Base-by-base conservation (phyloP, 228 moss, liverwort and hornwort genomes). In the Sphagnum magellanicum region DNA sequence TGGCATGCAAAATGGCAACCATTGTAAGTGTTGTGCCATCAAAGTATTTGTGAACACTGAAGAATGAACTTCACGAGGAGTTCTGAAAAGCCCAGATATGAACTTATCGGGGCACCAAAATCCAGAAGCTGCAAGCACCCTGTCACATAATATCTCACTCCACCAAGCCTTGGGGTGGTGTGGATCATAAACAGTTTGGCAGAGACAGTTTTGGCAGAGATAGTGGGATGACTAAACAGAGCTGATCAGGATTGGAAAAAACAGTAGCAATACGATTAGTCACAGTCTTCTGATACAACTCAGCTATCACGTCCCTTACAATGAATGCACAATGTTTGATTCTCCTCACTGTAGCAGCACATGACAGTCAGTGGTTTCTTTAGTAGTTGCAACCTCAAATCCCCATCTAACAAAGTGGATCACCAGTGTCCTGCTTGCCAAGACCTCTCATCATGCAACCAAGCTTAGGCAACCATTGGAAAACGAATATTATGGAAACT, bases 281-380 rank as follows among this genome's bases (percentile, higher is more conserved):
- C 62, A 98, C 94, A 8, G 93, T 93, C 81, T 84, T 98, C 75
- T 92, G 92, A 70, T 93, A 98, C 11, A 98, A 73, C 81, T 98
- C 91, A 60, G 89, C 81, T 81, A n/a, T 98, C 98, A 65, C 98
- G 85, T 46, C 92, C 89, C 72, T 82, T 90, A 67, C 98, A 98
- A 57, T 98, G 94, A 50, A 83, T 83, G 74, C 98, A 98, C 73
- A 98, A 77, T 57, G 90, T 90, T 67, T 93, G 91, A 76, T 84
- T 86, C 70, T 90, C 90, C 53, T 90, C 94, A 77, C 88, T 93
- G 88, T 78, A 74, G 49, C 32, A 32, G 32, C 32, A 32, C 1
- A 32, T 3, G 32, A 32, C 32, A 32, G 32, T 10, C 49, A 68
- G 3, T 32, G 32, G 32, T 6, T 48, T 51, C 49, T 10, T 51